Percentiles rank a stretch among this genome's conserved stretches.
Conservation (phyloP, 2,329 filamentous ascomycete species). For the Paraphoma chrysanthemicola region DNA sequence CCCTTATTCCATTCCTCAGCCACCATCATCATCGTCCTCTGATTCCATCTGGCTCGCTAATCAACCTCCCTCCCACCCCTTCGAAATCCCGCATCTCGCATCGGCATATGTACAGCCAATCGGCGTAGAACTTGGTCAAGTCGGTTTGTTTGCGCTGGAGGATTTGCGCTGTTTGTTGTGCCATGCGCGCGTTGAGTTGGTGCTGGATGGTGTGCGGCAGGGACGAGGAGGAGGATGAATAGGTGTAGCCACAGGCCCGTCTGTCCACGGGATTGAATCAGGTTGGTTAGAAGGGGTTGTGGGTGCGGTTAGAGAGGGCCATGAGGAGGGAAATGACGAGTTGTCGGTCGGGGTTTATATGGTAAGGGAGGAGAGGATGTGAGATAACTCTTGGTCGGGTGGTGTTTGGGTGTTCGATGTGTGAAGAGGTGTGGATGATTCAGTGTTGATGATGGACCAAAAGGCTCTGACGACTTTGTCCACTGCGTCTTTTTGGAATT, state of each 20-base stretch:
- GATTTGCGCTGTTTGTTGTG: slow-evolving; percentile 7
- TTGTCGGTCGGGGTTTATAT: too few species aligned
- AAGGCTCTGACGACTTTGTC: slow-evolving; percentile 11
- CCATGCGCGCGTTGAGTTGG: background rate
- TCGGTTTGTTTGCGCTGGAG: slow-evolving; percentile 2
- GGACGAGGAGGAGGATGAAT: background rate
- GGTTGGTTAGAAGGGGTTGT: background rate
- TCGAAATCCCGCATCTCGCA: slow-evolving; percentile 14
- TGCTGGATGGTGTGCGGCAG: too few species aligned
- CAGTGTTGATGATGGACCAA: slow-evolving; percentile 13
- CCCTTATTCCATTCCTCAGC: too few species aligned
- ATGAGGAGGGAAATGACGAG: too few species aligned
- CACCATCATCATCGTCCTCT: background rate
- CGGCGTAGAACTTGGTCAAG: slow-evolving; percentile 6
- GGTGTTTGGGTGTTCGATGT: background rate
- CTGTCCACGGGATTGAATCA: background rate
- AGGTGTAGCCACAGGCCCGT: background rate
- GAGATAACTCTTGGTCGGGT: background rate
- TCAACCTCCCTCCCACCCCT: slow-evolving; percentile 7
- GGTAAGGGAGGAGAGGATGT: background rate
- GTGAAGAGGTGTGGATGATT: too few species aligned
- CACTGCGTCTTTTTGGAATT: background rate
- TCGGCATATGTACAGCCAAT: slow-evolving; percentile 17
- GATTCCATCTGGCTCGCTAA: slow-evolving; percentile 6
- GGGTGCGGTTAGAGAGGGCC: background rate